Conservation (phyloP, 1,139 yeast species). For the Waltiozyma sp. region DNA sequence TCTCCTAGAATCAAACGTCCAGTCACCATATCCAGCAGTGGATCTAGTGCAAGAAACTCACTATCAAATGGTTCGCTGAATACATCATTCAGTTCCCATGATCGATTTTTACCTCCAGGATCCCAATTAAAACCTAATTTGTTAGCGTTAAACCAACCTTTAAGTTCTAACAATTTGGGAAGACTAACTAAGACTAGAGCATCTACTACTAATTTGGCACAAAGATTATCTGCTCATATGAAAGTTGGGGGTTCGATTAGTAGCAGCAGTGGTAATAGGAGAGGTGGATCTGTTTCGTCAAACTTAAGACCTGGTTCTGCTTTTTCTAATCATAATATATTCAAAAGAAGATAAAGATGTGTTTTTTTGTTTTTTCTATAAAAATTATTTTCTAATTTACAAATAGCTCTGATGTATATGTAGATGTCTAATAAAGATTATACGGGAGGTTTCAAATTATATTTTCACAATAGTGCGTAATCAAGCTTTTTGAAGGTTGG, state of each 20-base stretch:
- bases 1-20: slow-evolving; percentile 5
- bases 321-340: slow-evolving; percentile 4
- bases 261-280: neutral
- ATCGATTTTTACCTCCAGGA: slow-evolving; percentile 1
- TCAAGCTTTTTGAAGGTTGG: slow-evolving; percentile 27
- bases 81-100: slow-evolving; percentile 6
- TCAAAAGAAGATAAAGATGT: slow-evolving; percentile 4
- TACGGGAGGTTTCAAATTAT: too few species aligned
- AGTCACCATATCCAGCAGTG: slow-evolving; percentile 1
- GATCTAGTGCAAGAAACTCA: slow-evolving; percentile 1
- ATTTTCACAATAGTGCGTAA: slow-evolving; percentile 26
- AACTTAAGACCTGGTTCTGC: slow-evolving; percentile 12
- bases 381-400: neutral
- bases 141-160: slow-evolving; percentile 1
- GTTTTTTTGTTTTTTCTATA: neutral
- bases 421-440: too few species aligned
- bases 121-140: neutral
- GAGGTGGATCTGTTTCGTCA: slow-evolving; percentile 3
- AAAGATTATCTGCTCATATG: slow-evolving; percentile 15
- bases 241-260: slow-evolving; percentile 9
- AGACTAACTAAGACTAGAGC: slow-evolving; percentile 11
- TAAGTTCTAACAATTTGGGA: neutral
- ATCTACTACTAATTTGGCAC: slow-evolving; percentile 14
- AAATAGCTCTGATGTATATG: too few species aligned
- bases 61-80: slow-evolving; percentile 6